phyloP scores from a whole-genome alignment of 345 rosid genomes.

The Zanthoxylum bungeanum region DNA sequence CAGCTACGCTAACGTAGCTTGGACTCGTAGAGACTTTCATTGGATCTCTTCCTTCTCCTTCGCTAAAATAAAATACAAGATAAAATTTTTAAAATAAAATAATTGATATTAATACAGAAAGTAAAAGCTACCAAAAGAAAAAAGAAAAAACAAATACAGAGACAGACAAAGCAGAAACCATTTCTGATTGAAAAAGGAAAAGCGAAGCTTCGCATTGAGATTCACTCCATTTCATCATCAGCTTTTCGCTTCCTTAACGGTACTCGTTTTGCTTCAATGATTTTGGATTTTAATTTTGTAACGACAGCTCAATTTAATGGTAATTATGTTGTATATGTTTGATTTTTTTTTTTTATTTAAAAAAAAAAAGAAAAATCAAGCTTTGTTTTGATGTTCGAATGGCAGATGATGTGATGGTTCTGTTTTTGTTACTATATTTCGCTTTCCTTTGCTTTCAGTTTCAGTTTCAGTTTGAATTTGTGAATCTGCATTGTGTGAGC shows the following conservation, averaged over 20 bases:
- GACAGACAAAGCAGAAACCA: not conserved
- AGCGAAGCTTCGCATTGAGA: not conserved
- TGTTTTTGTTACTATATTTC: not conserved
- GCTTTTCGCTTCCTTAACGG: constrained; percentile 7
- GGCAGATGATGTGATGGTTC: not conserved
- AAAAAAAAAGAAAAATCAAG: too few relatives aligned
- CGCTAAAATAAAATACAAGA: not conserved
- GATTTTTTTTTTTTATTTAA: not conserved
- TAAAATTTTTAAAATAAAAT: not conserved
- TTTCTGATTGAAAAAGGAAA: constrained; percentile 1
- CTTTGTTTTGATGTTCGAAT: constrained; percentile 6
- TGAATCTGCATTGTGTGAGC: constrained; percentile 14
- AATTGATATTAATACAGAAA: not conserved
- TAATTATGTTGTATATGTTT: not conserved
- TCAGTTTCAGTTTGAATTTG: not conserved
- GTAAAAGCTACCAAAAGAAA: not conserved
- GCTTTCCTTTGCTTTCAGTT: not conserved
- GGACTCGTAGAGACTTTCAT: constrained; percentile 21
- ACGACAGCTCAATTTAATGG: not conserved
- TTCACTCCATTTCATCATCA: not conserved
- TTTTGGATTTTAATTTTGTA: not conserved
- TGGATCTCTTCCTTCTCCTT: not conserved
- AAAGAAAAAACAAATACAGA: not conserved
- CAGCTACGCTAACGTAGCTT: constrained; percentile 27
- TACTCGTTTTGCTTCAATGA: constrained; percentile 2